Evolutionary conservation across 176 grass and related monocot species (phyloP).

Genomic region (Eremochloa ophiuroides): DNA sequence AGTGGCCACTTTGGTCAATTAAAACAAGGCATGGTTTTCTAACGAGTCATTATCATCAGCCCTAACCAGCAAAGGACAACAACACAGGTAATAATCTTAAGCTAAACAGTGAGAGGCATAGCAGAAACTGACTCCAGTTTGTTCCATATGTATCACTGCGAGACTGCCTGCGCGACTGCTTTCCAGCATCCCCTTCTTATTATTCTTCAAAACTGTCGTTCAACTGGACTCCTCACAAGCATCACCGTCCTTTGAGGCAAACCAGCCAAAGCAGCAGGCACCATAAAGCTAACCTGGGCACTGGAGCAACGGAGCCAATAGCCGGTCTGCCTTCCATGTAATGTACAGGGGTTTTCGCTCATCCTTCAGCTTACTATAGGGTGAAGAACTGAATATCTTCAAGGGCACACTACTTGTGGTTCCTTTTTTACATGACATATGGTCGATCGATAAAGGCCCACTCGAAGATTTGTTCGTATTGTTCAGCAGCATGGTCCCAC

Average conservation of each 20-base stretch:
- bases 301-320: not conserved
- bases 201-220: slow-evolving; percentile 26
- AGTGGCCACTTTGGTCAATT: not conserved
- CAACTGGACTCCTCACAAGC: not conserved
- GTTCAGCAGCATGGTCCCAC: slow-evolving; percentile 70
- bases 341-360: slow-evolving; percentile 31
- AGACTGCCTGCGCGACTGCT: not conserved
- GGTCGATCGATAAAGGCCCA: slow-evolving; percentile 84
- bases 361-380: not conserved
- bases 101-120: not conserved
- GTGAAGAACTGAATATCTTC: slow-evolving; percentile 7
- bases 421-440: slow-evolving; percentile 46
- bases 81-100: slow-evolving; percentile 1
- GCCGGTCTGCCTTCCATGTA: slow-evolving; percentile 8
- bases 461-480: slow-evolving; percentile 87
- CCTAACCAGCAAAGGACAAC: not conserved
- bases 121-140: slow-evolving; percentile 13
- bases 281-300: not conserved
- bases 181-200: slow-evolving; percentile 20
- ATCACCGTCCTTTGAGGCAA: not conserved
- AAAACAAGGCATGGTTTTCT: not conserved
- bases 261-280: slow-evolving; percentile 10
- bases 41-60: not conserved
- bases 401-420: not conserved
- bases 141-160: slow-evolving; percentile 4